Conservation (phyloP, 371 early-diverging fungal species). For the Umbelopsis sp. region DNA sequence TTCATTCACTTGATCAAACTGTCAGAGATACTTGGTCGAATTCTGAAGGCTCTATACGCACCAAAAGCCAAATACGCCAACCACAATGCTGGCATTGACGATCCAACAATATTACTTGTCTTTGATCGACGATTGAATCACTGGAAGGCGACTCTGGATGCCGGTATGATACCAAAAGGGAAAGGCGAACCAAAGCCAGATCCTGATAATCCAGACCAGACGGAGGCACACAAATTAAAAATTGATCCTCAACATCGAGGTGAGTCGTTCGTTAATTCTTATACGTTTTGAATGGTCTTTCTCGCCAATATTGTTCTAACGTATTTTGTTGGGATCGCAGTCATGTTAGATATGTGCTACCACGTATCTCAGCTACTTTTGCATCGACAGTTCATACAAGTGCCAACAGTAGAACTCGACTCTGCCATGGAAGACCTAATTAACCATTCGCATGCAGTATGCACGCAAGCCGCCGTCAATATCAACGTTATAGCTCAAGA, state of each 20-base stretch:
- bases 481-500: conserved; percentile 37
- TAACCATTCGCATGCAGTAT: conserved; percentile 37
- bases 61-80: conserved; percentile 48
- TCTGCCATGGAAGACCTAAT: conserved; percentile 24
- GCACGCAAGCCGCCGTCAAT: conserved; percentile 44
- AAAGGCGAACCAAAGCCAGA: conserved; percentile 21
- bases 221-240: conserved; percentile 25
- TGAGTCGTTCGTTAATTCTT: not conserved
- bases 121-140: conserved; percentile 48
- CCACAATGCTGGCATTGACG: conserved; percentile 44
- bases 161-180: conserved; percentile 21
- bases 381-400: conserved; percentile 55
- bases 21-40: conserved; percentile 49
- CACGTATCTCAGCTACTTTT: conserved; percentile 50
- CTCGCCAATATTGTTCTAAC: not conserved
- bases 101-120: conserved; percentile 45
- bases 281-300: not conserved
- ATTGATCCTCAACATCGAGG: not conserved
- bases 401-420: not conserved
- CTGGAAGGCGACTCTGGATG: conserved; percentile 39
- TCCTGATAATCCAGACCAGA: conserved; percentile 37
- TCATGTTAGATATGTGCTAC: conserved; percentile 35
- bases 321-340: not conserved
- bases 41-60: conserved; percentile 46
- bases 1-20: conserved; percentile 43